phyloP scores from a whole-genome alignment of 2,329 filamentous ascomycete genomes.

The Raffaelea ambrosiae region DNA sequence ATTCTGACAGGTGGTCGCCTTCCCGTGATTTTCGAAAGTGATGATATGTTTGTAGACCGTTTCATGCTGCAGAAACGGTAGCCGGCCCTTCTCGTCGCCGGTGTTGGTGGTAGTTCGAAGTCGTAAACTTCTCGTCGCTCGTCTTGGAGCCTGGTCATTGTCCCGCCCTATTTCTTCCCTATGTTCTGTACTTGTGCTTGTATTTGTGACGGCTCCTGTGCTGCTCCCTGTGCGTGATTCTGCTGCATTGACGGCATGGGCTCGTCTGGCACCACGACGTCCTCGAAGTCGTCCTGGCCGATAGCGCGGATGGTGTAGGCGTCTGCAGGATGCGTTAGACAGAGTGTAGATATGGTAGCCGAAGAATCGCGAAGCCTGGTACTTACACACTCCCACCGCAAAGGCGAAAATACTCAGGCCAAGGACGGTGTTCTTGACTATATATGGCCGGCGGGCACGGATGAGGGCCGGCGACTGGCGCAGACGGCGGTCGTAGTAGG shows the following conservation, averaged over 20 bases:
- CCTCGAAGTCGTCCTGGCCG: constrained; percentile 93
- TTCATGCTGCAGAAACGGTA: no score
- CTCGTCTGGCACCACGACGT: constrained; percentile 79
- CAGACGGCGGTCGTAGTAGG: constrained; percentile 87
- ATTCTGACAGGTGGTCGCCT: no score
- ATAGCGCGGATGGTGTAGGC: constrained; percentile 68
- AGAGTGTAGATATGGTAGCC: no score
- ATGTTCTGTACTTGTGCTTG: constrained; percentile 5
- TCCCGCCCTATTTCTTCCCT: constrained; percentile 12
- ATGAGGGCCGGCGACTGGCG: constrained; percentile 83
- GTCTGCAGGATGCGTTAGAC: constrained; percentile 30
- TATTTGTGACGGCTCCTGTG: constrained; percentile 19
- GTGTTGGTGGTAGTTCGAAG: no score
- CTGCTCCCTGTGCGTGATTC: constrained; percentile 18
- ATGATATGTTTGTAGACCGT: no score
- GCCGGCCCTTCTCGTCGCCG: no score
- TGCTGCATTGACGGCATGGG: constrained; percentile 29
- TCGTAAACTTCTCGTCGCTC: no score
- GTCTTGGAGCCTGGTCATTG: no score
- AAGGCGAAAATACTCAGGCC: constrained; percentile 68
- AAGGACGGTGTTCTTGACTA: constrained; percentile 80
- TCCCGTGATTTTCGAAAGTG: no score
- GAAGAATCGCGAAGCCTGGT: no score
- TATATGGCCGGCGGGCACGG: constrained; percentile 81
- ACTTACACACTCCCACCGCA: constrained; percentile 80